A percentile compares a stretch with the other conserved stretches of the same genome.
Evolutionary conservation across 2,329 filamentous ascomycete species (phyloP).

Genomic region (Aspergillus japonicus): DNA sequence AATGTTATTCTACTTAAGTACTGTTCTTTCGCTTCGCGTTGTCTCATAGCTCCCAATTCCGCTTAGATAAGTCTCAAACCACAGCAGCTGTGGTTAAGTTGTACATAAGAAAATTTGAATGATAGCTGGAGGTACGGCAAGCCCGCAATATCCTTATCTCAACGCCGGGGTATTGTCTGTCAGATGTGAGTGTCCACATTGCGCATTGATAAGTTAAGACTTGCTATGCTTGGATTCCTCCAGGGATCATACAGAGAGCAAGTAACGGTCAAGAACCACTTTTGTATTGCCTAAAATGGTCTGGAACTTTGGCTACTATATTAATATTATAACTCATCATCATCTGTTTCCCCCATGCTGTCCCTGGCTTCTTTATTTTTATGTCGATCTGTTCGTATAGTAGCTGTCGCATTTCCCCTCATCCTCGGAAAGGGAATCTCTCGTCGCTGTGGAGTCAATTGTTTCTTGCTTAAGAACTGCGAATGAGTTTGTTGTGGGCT

Average conservation of each 20-base stretch:
- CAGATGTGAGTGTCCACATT: too few relatives aligned
- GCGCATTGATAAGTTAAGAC: too few relatives aligned
- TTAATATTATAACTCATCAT: slow-evolving; percentile 41
- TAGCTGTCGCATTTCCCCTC: slow-evolving; percentile 9
- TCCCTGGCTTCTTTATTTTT: slow-evolving; percentile 22
- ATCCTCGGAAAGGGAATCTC: slow-evolving; percentile 42
- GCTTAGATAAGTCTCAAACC: slow-evolving; percentile 24
- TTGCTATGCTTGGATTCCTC: background rate
- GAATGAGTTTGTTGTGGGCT: background rate
- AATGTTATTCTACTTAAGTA: slow-evolving; percentile 15
- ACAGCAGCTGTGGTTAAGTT: slow-evolving; percentile 29
- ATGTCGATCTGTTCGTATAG: background rate
- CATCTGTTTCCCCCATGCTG: slow-evolving; percentile 39
- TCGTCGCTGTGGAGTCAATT: slow-evolving; percentile 39
- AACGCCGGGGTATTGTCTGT: too few relatives aligned
- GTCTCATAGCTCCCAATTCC: slow-evolving; percentile 22
- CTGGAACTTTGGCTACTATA: background rate
- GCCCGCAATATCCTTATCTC: slow-evolving; percentile 9
- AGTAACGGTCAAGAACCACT: background rate
- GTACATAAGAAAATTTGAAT: slow-evolving; percentile 37
- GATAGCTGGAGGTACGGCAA: slow-evolving; percentile 15
- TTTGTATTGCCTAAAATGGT: background rate
- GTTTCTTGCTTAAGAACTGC: slow-evolving; percentile 13
- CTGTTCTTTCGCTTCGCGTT: slow-evolving; percentile 22
- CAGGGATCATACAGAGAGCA: background rate